Evolutionary conservation across 768 basidiomycete genomes (phyloP).

Genomic region (Rhodotorula kratochvilovae): DNA sequence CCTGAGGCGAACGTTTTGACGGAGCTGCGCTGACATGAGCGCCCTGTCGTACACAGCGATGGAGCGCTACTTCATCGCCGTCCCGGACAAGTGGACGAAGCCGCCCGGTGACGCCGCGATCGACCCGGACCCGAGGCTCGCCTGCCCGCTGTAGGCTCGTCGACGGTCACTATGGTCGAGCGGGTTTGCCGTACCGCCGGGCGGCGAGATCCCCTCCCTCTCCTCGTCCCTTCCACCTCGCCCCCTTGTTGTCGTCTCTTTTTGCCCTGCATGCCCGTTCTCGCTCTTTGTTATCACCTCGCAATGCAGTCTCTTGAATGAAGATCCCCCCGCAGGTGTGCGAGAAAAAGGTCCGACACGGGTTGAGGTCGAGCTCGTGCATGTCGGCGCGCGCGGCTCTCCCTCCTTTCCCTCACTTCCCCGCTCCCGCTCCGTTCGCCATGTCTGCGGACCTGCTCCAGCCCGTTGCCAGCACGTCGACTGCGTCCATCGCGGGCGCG

Average conservation of each 20-base stretch:
- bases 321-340: too few species aligned
- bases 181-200: too few species aligned
- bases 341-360: too few species aligned
- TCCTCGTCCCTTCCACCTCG: too few species aligned
- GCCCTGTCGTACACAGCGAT: not conserved
- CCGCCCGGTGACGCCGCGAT: not conserved
- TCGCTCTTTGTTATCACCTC: too few species aligned
- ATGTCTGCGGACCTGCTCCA: constrained; percentile 16
- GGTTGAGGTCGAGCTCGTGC: not conserved
- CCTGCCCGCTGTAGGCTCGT: constrained; percentile 7
- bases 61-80: constrained; percentile 26
- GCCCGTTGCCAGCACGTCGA: constrained; percentile 32
- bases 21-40: too few species aligned
- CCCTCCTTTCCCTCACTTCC: not conserved
- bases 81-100: constrained; percentile 25
- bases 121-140: constrained; percentile 19
- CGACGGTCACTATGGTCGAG: not conserved
- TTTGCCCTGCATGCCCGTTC: not conserved
- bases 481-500: not conserved
- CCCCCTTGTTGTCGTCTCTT: constrained; percentile 3
- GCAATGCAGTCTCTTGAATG: not conserved
- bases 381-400: not conserved
- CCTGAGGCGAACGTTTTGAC: too few species aligned
- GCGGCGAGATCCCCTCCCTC: too few species aligned
- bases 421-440: not conserved